Percentiles rank a stretch among this genome's conserved stretches.
These are phyloP conservation scores for Thuja plicata DNA, from an alignment of 83 land plant species.

Conservation along the genomic window DNA sequence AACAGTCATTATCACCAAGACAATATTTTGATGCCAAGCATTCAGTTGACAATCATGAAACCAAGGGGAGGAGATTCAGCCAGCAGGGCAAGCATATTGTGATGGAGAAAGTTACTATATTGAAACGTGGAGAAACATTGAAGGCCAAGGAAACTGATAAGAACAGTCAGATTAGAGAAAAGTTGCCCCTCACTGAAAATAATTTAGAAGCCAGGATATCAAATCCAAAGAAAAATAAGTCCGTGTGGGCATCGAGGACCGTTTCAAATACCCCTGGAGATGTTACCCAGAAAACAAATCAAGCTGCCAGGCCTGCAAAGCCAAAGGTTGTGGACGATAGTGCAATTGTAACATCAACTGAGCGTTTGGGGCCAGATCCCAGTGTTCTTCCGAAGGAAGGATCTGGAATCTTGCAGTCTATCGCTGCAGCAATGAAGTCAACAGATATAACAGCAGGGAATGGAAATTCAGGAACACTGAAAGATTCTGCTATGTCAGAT, in stretches of 20 bases:
- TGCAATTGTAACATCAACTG: background rate
- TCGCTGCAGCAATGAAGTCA: background rate
- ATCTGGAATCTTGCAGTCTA: constrained; percentile 14
- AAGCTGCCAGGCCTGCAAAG: background rate
- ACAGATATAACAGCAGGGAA: background rate
- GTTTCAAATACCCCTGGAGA: background rate
- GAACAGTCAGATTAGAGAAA: background rate
- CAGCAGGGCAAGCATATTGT: background rate
- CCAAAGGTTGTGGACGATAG: background rate
- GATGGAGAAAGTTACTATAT: constrained; percentile 4
- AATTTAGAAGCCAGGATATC: background rate
- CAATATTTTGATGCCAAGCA: background rate
- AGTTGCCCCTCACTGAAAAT: background rate
- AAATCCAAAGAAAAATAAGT: background rate
- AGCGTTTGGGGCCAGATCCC: constrained; percentile 11
- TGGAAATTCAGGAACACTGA: background rate
- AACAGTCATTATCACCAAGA: background rate
- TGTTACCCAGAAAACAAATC: background rate
- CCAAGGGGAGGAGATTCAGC: background rate
- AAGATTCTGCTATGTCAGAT: background rate
- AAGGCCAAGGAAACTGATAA: constrained; percentile 4
- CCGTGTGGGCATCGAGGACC: background rate
- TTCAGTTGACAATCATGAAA: background rate
- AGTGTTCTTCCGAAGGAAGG: constrained; percentile 16
- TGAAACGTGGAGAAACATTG: constrained; percentile 9